Base-by-base conservation (phyloP, 202 grass and related monocot species). In the Zoysia matrella region DNA sequence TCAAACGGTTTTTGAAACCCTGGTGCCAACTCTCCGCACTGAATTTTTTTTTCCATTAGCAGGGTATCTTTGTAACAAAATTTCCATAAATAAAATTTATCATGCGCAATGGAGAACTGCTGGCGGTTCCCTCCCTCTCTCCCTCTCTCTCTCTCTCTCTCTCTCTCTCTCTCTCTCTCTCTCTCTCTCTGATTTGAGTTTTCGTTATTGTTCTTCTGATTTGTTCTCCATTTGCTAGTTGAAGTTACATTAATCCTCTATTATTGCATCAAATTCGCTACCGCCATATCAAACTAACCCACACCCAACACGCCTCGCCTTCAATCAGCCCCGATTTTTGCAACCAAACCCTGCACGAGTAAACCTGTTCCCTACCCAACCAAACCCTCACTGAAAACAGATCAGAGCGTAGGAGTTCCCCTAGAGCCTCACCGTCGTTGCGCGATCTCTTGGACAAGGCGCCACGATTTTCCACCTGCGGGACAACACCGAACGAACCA, bases 361-460 rank as follows among this genome's bases (percentile, higher is more conserved):
- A 51, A 0, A 72, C 45, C 44, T n/a, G 18, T 45, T 69, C 47
- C 40, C 22, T 14, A 51, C 5, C 18, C 39, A 50, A 79, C 12
- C 58, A 67, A 84, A 79, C 52, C 80, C 69, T 69, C 7, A 1
- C 36, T 36, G 43, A 4, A n/a, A 50, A 53, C 5, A 80, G 16
- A 52, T 74, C 10, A 74, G 58, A 46, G 3, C 22, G 8, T 3
- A 76, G 7, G 52, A 42, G 62, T 4, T 4, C 40, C 15, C 2
- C 36, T 41, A 4, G 74, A 80, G 48, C 51, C 89, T 85, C 58
- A 98, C 92, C 95, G 4, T 98, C 95, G 65, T 89, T 95, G 65
- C 92, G 95, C 50, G 82, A 93, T 81, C 95, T 93, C 84, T 98
- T 98, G 4, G 95, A 86, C 64, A 98, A 83, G 8, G 88, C 88